These are phyloP conservation scores for Magnolia kwangsiensis DNA, from an alignment of 164 flowering plant species.

Conservation along the genomic window DNA sequence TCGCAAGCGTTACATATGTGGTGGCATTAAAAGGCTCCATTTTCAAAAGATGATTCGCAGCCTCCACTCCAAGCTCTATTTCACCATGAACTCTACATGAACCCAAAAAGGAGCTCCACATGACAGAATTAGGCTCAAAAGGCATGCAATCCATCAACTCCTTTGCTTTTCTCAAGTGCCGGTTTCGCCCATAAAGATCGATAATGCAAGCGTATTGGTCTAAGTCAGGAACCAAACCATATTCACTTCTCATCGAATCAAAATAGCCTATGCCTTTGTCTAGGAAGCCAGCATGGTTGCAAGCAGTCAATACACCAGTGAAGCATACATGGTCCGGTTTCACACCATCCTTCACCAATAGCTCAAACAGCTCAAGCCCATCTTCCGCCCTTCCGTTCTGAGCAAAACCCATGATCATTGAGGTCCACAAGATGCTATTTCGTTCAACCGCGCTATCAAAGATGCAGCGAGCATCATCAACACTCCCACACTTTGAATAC, in stretches of 20 bases:
- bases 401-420: slow-evolving; percentile 49
- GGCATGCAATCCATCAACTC: slow-evolving; percentile 48
- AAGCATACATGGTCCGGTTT: slow-evolving; percentile 42
- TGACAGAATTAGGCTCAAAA: slow-evolving; percentile 34
- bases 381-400: slow-evolving; percentile 40
- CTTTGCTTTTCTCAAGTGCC: slow-evolving; percentile 42
- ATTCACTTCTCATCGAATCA: slow-evolving; percentile 34
- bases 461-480: slow-evolving; percentile 32
- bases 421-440: slow-evolving; percentile 36
- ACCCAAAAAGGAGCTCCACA: slow-evolving; percentile 46
- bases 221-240: slow-evolving; percentile 38
- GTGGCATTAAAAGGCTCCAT: slow-evolving; percentile 30
- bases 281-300: slow-evolving; percentile 50
- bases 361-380: slow-evolving; percentile 38
- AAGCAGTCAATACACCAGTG: slow-evolving; percentile 49
- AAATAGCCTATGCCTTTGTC: slow-evolving; percentile 41
- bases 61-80: slow-evolving; percentile 38
- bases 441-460: slow-evolving; percentile 27
- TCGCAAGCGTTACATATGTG: slow-evolving; percentile 36
- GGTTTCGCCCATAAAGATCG: slow-evolving; percentile 46
- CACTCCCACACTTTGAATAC: slow-evolving; percentile 50
- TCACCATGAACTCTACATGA: slow-evolving; percentile 41
- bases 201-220: slow-evolving; percentile 51
- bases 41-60: slow-evolving; percentile 30
- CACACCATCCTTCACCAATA: slow-evolving; percentile 20